phyloP scores from a whole-genome alignment of 805 yeast species.

The Saccharomycopsis amapae region DNA sequence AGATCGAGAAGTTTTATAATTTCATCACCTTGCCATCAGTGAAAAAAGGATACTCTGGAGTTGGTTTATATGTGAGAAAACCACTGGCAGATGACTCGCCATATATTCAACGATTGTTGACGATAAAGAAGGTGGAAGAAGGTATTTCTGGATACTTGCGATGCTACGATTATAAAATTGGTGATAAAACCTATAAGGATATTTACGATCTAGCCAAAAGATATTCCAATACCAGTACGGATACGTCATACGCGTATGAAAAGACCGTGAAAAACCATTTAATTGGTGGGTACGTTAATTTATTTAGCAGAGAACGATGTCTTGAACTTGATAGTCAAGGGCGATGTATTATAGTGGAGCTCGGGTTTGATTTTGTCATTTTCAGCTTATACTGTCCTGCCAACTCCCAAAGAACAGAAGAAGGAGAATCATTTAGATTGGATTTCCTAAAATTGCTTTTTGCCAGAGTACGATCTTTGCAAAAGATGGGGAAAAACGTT shows the following conservation, averaged over 20 bases:
- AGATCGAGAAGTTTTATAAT: constrained; percentile 49
- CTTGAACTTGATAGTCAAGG: constrained; percentile 73
- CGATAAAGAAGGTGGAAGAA: constrained; percentile 74
- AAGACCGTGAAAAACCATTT: constrained; percentile 23
- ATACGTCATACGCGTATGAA: constrained; percentile 23
- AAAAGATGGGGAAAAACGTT: constrained; percentile 56
- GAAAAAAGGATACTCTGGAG: constrained; percentile 88
- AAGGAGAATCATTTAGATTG: constrained; percentile 53
- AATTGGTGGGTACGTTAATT: constrained; percentile 63
- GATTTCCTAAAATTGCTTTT: constrained; percentile 54
- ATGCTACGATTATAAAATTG: constrained; percentile 13
- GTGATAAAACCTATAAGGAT: constrained; percentile 13
- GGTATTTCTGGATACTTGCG: constrained; percentile 72
- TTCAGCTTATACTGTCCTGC: constrained; percentile 87
- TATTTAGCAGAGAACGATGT: constrained; percentile 28
- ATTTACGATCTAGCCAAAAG: constrained; percentile 19
- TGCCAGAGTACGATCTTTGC: constrained; percentile 50
- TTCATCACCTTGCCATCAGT: constrained; percentile 61
- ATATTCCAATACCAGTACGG: constrained; percentile 26
- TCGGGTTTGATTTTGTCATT: constrained; percentile 53
- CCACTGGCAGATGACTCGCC: constrained; percentile 36
- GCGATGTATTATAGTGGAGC: constrained; percentile 67
- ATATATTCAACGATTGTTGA: constrained; percentile 32
- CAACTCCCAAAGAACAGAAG: constrained; percentile 64
- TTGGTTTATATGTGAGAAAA: constrained; percentile 67